Base-by-base conservation (phyloP, 495 filamentous ascomycete species). In the Aspergillus baeticus region DNA sequence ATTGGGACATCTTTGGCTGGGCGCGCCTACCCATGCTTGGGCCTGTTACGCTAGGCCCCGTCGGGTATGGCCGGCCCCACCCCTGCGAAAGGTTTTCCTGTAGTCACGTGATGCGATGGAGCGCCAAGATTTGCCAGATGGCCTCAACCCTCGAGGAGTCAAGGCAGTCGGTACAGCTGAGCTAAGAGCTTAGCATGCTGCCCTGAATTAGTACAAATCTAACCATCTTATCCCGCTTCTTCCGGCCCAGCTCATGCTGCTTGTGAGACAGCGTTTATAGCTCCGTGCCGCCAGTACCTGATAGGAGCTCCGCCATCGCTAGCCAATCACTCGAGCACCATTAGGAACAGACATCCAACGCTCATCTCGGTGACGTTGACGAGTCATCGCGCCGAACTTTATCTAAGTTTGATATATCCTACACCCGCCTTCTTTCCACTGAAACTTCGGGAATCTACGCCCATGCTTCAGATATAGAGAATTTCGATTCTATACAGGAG, bases 11-110 rank as follows among this genome's bases (percentile, higher is more conserved):
- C 72, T 72, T 70, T 67, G 62, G 65, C 68, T 66, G 66, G 69
- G 67, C 70, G 74, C 74, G 73, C 68, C 63, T 66, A 69, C 63
- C 71, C 69, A 74, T 76, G 71, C 73, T 71, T 74, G 74, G 68
- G 66, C 69, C 60, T 62, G 64, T 33, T 31, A 37, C 57, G 49
- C 75, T 76, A 75, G 63, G 1, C 72, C 13, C 38, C 0, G 0
- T 51, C 60, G 0, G 3, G 67, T 64, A 6, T 56, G 70, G 69
- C 65, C 33, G 33, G 57, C 64, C 62, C 66, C 69, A 67, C 68
- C 66, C 58, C 45, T 58, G 66, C 56, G 60, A 63, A 70, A 66
- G 64, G 62, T 68, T 73, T 72, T 71, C 66, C 59, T 50, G 17
- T 47, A 13, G 38, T 71, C 74, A 77, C 72, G 74, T 77, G 74